Evolutionary conservation across 345 rosid species (phyloP).

Genomic region (Eucalyptus regnans): DNA sequence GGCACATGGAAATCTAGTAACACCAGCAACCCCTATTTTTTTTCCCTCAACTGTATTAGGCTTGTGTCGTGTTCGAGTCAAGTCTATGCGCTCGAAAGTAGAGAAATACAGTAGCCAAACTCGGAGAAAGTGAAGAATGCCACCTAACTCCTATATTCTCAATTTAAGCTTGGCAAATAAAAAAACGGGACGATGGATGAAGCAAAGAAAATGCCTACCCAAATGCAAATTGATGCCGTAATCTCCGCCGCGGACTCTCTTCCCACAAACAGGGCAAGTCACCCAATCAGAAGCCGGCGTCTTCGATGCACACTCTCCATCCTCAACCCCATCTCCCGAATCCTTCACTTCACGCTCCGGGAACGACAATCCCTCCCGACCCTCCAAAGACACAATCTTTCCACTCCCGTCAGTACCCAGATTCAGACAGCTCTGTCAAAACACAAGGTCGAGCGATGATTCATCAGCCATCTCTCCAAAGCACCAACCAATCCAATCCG

Average conservation of each 20-base stretch:
- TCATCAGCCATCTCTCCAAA: not conserved
- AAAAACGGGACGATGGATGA: not conserved
- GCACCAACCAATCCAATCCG: not conserved
- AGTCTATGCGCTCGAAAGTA: not conserved
- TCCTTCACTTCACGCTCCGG: not conserved
- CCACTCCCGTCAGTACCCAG: conserved; percentile 5
- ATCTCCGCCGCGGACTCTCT: conserved; percentile 26
- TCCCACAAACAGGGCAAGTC: conserved; percentile 39
- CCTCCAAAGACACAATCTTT: not conserved
- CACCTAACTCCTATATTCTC: not conserved
- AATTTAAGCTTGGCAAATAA: not conserved
- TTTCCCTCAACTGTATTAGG: not conserved
- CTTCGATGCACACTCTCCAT: not conserved
- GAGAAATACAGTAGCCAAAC: not conserved
- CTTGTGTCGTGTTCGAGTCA: not conserved
- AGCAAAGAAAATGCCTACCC: conserved; percentile 12
- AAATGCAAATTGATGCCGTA: conserved; percentile 45
- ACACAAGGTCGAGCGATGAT: not conserved
- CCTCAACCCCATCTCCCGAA: not conserved
- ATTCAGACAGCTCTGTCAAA: conserved; percentile 23
- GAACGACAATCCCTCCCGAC: not conserved
- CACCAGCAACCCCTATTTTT: not conserved
- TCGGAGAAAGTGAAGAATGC: not conserved
- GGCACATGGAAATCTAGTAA: not conserved
- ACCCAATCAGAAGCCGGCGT: conserved; percentile 8